These are phyloP conservation scores for Sporothrix luriei DNA, from an alignment of 2,329 filamentous ascomycete genomes.

Conservation along the genomic window DNA sequence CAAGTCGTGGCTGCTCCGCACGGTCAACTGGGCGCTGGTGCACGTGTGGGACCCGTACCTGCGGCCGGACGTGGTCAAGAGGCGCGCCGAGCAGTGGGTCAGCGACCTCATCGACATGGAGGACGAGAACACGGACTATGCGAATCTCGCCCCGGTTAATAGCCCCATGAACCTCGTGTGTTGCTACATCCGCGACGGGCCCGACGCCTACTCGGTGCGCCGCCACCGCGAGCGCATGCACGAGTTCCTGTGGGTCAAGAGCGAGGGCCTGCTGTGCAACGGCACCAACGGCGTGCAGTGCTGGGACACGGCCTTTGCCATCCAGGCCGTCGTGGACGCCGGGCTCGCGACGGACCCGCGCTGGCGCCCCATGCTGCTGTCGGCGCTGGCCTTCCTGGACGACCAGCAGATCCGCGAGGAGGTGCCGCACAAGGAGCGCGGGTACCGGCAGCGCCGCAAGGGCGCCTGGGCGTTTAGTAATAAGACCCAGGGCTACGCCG, in stretches of 20 bases:
- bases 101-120: constrained; percentile 87
- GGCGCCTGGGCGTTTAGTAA: constrained; percentile 97
- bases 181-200: constrained; percentile 83
- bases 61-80: constrained; percentile 64
- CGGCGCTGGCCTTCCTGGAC: constrained; percentile 83
- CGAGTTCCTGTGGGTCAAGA: constrained; percentile 89
- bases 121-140: constrained; percentile 87
- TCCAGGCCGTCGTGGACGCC: constrained; percentile 78
- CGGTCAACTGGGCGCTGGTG: constrained; percentile 75
- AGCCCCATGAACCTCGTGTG: constrained; percentile 85
- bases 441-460: constrained; percentile 88
- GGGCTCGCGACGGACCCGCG: constrained; percentile 75
- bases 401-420: constrained; percentile 89
- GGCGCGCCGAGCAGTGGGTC: constrained; percentile 75
- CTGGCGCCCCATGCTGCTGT: constrained; percentile 80
- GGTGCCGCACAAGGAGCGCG: constrained; percentile 71
- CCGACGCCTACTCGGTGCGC: constrained; percentile 69
- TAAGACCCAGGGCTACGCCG: constrained; percentile 87
- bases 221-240: constrained; percentile 78
- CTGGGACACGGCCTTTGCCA: constrained; percentile 92
- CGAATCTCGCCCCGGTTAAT: constrained; percentile 85
- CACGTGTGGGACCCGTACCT: constrained; percentile 81
- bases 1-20: constrained; percentile 80
- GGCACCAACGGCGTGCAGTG: constrained; percentile 97
- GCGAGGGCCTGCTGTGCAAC: constrained; percentile 90